Conservation (phyloP, 768 basidiomycete genomes). For the Astraeus odoratus region DNA sequence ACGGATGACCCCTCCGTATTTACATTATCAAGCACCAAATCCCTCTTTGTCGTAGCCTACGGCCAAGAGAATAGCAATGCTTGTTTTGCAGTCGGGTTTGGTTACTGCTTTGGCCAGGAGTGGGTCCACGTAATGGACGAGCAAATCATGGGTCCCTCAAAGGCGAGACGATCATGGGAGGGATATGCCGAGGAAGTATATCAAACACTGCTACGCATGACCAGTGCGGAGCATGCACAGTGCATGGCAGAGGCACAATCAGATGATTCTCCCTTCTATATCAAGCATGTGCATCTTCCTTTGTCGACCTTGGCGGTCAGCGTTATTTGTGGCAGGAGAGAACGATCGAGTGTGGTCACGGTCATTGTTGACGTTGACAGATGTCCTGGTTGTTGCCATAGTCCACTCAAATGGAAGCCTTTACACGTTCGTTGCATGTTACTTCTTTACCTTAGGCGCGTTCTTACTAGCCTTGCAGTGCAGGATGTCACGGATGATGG, state of each 20-base stretch:
- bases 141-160: too few relatives aligned
- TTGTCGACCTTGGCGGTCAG: background rate
- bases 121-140: background rate
- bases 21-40: background rate
- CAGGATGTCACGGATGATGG: background rate
- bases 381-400: background rate
- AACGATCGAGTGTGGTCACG: background rate
- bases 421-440: background rate
- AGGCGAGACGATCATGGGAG: background rate
- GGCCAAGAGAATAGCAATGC: background rate
- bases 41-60: background rate
- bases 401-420: background rate
- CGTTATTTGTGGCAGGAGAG: background rate
- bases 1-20: background rate
- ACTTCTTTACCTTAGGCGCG: too few relatives aligned
- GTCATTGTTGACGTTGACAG: background rate
- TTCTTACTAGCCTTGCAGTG: background rate
- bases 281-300: background rate
- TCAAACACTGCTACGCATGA: background rate
- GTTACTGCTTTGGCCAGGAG: background rate
- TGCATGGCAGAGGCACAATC: too few relatives aligned
- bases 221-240: background rate
- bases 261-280: background rate
- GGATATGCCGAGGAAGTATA: background rate
- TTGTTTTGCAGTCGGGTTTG: background rate